These are phyloP conservation scores for Fusarium succisae DNA, from an alignment of 2,329 filamentous ascomycete genomes.

Conservation along the genomic window DNA sequence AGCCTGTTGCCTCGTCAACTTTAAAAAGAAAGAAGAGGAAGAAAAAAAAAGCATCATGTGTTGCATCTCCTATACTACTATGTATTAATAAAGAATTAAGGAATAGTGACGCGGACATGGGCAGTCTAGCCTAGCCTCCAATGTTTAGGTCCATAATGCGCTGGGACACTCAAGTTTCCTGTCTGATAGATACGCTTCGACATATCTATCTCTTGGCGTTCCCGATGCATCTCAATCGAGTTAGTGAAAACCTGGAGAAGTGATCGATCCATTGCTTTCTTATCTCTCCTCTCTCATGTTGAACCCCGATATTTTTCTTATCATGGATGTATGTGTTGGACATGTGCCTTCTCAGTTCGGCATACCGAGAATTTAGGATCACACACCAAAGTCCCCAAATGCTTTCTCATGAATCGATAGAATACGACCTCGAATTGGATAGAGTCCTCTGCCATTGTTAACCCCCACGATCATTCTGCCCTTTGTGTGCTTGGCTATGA, in stretches of 20 bases:
- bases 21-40: background rate
- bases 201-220: conserved; percentile 23
- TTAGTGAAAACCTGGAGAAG: conserved; percentile 27
- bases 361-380: conserved; percentile 12
- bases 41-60: background rate
- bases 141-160: background rate
- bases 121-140: conserved; percentile 3
- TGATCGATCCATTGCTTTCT: background rate
- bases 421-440: background rate
- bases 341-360: conserved; percentile 26
- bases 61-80: too few relatives aligned
- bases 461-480: background rate
- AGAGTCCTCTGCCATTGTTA: background rate
- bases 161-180: background rate
- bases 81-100: background rate
- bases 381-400: conserved; percentile 2
- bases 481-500: conserved; percentile 4
- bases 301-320: conserved; percentile 6
- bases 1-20: conserved; percentile 29
- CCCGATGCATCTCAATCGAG: conserved; percentile 12
- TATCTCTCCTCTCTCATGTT: conserved; percentile 25
- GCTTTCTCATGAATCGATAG: background rate
- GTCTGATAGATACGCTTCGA: conserved; percentile 2
- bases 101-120: conserved; percentile 7
- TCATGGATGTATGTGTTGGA: conserved; percentile 1